These are phyloP conservation scores for Fusarium duplospermum DNA, from an alignment of 2,329 filamentous ascomycete genomes.

Conservation along the genomic window DNA sequence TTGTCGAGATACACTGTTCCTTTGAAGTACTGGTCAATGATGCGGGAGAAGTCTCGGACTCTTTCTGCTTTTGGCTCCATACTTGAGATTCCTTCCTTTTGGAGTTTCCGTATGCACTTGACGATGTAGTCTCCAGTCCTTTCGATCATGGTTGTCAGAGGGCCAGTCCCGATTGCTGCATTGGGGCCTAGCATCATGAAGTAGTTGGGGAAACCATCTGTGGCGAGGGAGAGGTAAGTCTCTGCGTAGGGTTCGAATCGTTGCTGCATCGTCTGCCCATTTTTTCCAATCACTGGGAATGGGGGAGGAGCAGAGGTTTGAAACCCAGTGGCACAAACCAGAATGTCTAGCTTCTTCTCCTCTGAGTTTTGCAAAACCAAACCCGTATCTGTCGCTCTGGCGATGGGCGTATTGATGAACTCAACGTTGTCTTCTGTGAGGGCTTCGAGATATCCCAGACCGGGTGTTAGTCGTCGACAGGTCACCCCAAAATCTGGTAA, in stretches of 20 bases:
- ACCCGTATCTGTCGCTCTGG: not conserved
- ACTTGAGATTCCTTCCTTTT: constrained; percentile 3
- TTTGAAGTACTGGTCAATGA: not conserved
- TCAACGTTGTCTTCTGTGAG: not conserved
- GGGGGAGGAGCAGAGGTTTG: not conserved
- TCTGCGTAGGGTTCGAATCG: not conserved
- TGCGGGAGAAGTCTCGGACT: not conserved
- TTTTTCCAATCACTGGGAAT: not conserved
- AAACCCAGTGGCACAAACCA: not conserved
- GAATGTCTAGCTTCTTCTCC: not conserved
- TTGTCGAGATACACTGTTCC: not conserved
- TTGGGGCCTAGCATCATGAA: not conserved
- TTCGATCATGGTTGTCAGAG: constrained; percentile 7
- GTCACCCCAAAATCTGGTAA: not conserved
- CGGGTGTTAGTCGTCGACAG: not conserved
- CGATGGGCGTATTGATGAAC: not conserved
- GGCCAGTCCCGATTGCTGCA: not conserved
- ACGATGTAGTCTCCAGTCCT: constrained; percentile 8
- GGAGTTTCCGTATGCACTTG: constrained; percentile 5
- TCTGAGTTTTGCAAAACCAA: not conserved
- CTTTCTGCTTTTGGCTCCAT: not conserved
- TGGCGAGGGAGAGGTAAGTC: not conserved
- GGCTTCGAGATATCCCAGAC: not conserved
- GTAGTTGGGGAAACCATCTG: not conserved
- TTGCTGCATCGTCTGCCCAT: not conserved